These are phyloP conservation scores for Geotrichum australiense DNA, from an alignment of 1,139 yeast genomes.

Conservation along the genomic window DNA sequence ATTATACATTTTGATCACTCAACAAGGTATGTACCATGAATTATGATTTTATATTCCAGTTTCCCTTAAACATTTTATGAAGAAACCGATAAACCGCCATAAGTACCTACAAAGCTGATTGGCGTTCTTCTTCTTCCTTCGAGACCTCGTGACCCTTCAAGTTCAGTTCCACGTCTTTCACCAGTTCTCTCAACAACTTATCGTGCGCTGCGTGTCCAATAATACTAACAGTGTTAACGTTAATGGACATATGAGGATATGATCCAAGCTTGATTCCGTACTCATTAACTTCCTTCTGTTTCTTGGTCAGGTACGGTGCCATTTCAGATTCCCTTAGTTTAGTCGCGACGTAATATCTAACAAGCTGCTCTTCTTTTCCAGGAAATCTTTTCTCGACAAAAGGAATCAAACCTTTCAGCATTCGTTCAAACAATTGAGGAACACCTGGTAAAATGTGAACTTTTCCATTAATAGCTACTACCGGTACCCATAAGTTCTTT, in stretches of 20 bases:
- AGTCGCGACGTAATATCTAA: constrained; percentile 59
- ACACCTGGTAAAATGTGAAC: constrained; percentile 77
- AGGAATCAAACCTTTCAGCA: constrained; percentile 42
- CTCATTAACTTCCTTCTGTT: constrained; percentile 46
- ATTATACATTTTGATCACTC: no score
- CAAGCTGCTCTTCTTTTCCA: constrained; percentile 33
- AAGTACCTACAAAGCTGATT: constrained; percentile 11
- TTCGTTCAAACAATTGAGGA: constrained; percentile 58
- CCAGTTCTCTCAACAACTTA: constrained; percentile 40
- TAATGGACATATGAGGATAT: constrained; percentile 67
- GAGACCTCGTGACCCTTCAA: constrained; percentile 51
- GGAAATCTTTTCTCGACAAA: constrained; percentile 29
- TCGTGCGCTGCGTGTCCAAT: constrained; percentile 46
- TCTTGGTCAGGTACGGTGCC: constrained; percentile 52
- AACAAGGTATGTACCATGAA: no score
- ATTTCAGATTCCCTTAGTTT: constrained; percentile 54
- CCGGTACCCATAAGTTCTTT: constrained; percentile 73
- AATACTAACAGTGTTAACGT: constrained; percentile 63
- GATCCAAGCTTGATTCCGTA: constrained; percentile 63
- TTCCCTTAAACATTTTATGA: no score
- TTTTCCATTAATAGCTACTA: constrained; percentile 55
- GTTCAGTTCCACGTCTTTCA: constrained; percentile 40
- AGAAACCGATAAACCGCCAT: no score
- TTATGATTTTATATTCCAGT: no score
- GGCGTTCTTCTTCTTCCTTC: constrained; percentile 46